Base-by-base conservation (phyloP, 805 yeast species). In the Lipomyces lipofer region DNA sequence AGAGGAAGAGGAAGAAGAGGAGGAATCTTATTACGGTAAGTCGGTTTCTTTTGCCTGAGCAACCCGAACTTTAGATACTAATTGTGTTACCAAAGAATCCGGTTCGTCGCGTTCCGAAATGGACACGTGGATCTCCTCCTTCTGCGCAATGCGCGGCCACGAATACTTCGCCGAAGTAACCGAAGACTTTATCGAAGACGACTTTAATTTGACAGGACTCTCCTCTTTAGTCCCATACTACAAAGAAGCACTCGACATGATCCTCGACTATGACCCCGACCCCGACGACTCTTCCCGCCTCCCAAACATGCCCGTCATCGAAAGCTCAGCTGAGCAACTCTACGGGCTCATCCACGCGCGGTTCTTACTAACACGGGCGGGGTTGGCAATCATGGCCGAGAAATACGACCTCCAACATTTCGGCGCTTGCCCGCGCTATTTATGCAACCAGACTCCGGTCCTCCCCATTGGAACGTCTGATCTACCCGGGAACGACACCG, bases 341-440 rank as follows among this genome's bases (percentile, higher is more conserved):
- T 94, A 92, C 69, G 99, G 99, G 1, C 76, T 94, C 56, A 91
- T 94, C 50, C 99, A 94, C 71, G 96, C 97, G 6, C 76, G 99
- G 55, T 94, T 80, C 73, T 88, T 94, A 54, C 75, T 90, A 42
- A 86, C 96, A 3, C 87, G 92, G 63, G 94, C 84, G 39, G 99
- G 99, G 0, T 75, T 92, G 52, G 86, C 89, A 58, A 81, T 87
- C 32, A 75, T 75, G 78, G 96, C 96, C n/a, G 88, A 87, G 62
- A 94, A 94, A 68, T 94, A 86, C 70, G 96, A 89, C 65, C 79
- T 84, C 58, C 85, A 85, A 65, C 88, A 86, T 63, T 94, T 94
- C 71, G 99, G 99, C 0, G 77, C 83, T 1, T 94, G 99, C 69
- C 95, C 97, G 2, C 79, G 99, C 33, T 88, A 84, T 67, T 78